These are phyloP conservation scores for Rhynchosporium agropyri DNA, from an alignment of 2,329 filamentous ascomycete species.

Conservation along the genomic window DNA sequence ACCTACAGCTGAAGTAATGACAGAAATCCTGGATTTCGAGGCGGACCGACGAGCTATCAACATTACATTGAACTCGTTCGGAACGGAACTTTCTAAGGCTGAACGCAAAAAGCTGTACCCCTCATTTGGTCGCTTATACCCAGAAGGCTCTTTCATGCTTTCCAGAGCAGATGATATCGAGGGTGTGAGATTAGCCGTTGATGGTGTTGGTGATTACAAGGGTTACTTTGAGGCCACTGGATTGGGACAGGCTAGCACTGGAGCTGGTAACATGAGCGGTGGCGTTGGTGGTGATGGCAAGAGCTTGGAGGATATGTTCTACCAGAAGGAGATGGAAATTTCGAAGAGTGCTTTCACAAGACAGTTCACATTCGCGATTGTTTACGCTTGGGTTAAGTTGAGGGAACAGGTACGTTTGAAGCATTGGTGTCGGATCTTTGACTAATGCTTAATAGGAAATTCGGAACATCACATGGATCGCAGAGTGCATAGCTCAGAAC, in stretches of 20 bases:
- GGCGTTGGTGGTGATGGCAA: conserved; percentile 79
- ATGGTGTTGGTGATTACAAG: conserved; percentile 93
- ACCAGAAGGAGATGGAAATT: conserved; percentile 99
- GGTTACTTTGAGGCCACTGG: conserved; percentile 92
- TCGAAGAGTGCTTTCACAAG: conserved; percentile 93
- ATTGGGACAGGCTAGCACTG: conserved; percentile 70
- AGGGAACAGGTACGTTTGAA: conserved; percentile 79
- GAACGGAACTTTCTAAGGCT: conserved; percentile 89
- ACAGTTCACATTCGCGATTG: conserved; percentile 92
- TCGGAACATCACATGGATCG: conserved; percentile 99
- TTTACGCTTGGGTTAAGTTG: conserved; percentile 97
- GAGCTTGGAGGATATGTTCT: conserved; percentile 96
- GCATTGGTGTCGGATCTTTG: background rate
- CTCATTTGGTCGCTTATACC: conserved; percentile 85
- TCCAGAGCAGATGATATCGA: conserved; percentile 94
- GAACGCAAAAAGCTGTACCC: conserved; percentile 98
- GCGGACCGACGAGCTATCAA: conserved; percentile 97
- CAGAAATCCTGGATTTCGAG: conserved; percentile 93
- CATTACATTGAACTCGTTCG: conserved; percentile 98
- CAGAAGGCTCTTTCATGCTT: conserved; percentile 92
- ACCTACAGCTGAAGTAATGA: conserved; percentile 92
- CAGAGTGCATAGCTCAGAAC: conserved; percentile 99
- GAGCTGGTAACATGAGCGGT: conserved; percentile 81
- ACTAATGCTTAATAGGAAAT: conserved; percentile 73
- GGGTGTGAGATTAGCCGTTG: conserved; percentile 89